Evolutionary conservation across 2,329 filamentous ascomycete species (phyloP).

Genomic region (Aspergillus fijiensis): DNA sequence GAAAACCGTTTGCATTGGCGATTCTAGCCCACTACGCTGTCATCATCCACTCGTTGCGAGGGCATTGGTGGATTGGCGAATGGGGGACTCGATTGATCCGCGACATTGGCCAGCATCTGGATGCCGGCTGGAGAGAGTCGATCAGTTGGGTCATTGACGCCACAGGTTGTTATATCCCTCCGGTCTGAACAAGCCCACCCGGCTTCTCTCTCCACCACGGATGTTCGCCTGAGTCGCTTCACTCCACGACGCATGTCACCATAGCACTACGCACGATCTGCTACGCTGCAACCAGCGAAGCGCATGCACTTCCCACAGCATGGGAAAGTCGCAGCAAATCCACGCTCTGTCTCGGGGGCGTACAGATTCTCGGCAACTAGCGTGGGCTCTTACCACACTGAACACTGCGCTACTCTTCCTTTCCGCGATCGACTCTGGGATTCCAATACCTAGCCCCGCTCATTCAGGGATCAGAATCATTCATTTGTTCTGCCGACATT

Average conservation of each 20-base stretch:
- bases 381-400: background rate
- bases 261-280: background rate
- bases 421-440: background rate
- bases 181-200: constrained; percentile 9
- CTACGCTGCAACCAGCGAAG: background rate
- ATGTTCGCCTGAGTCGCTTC: background rate
- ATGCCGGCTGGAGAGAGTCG: constrained; percentile 27
- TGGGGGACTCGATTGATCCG: constrained; percentile 66
- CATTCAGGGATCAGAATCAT: too few relatives aligned
- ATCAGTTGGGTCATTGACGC: constrained; percentile 37
- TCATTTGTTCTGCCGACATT: too few relatives aligned
- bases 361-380: background rate
- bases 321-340: background rate
- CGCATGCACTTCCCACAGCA: background rate
- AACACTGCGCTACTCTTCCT: background rate
- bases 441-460: too few relatives aligned
- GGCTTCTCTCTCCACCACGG: background rate
- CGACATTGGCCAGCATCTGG: constrained; percentile 49
- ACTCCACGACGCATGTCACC: background rate
- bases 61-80: constrained; percentile 69
- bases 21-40: constrained; percentile 48
- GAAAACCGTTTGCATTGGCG: constrained; percentile 43
- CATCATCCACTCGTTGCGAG: constrained; percentile 58
- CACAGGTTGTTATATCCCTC: constrained; percentile 30
- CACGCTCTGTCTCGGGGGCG: background rate